Evolutionary conservation across 2,329 filamentous ascomycete species (phyloP).

Genomic region (Exserohilum rostratum): DNA sequence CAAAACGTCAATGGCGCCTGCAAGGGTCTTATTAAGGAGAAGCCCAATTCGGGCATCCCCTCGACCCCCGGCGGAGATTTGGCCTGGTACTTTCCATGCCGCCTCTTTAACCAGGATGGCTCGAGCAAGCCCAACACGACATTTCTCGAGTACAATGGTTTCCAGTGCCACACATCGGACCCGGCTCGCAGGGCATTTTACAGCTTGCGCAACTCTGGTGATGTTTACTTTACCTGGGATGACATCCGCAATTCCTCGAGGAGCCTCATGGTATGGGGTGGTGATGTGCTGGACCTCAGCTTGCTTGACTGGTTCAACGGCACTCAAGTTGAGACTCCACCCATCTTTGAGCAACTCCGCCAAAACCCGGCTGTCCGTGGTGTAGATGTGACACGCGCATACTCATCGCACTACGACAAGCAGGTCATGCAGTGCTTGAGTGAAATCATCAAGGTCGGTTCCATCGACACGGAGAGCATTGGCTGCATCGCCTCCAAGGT

Average conservation of each 20-base stretch:
- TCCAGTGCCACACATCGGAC: constrained; percentile 82
- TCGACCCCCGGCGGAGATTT: constrained; percentile 72
- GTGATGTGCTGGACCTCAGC: constrained; percentile 88
- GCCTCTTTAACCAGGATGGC: constrained; percentile 89
- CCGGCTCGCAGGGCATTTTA: constrained; percentile 78
- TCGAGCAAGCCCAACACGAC: constrained; percentile 78
- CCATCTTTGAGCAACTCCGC: constrained; percentile 79
- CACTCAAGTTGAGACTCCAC: constrained; percentile 75
- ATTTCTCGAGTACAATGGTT: constrained; percentile 78
- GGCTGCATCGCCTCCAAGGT: constrained; percentile 98
- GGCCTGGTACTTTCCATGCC: constrained; percentile 97
- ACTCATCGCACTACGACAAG: constrained; percentile 80
- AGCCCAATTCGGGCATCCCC: constrained; percentile 76
- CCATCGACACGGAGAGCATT: constrained; percentile 92
- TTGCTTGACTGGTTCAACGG: constrained; percentile 90
- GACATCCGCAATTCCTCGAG: constrained; percentile 87
- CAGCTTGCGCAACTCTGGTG: constrained; percentile 69
- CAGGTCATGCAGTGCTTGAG: constrained; percentile 83
- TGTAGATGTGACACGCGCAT: constrained; percentile 85
- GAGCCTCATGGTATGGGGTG: constrained; percentile 93
- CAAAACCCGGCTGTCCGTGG: constrained; percentile 75
- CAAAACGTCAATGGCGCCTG: constrained; percentile 98
- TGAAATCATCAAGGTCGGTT: constrained; percentile 94
- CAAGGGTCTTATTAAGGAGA: constrained; percentile 82
- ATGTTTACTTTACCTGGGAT: constrained; percentile 96